Base-by-base conservation (phyloP, 2,329 filamentous ascomycete genomes). In the Alternaria burnsii region DNA sequence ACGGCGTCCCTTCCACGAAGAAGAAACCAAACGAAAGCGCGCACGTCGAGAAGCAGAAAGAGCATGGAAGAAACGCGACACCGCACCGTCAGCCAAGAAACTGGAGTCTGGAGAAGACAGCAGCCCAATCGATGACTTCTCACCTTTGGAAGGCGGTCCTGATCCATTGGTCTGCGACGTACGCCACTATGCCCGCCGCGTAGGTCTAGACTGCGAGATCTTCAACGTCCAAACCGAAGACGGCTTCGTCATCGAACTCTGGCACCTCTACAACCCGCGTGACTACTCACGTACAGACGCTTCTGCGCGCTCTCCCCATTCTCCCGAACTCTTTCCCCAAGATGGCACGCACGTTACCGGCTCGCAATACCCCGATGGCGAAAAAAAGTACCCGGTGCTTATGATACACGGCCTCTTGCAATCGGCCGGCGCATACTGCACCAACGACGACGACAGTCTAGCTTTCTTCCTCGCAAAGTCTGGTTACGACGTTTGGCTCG, bases 401-500 rank as follows among this genome's bases (percentile, higher is more conserved):
- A 84, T 98, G 69, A 90, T 98, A 59, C 94, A 97, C 69, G 94
- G 94, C 1, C 84, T 97, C 3, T 82, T 98, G 7, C 94, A 98
- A 79, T 94, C 90, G 54, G 87, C 92, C 0, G 94, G 94, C 4
- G 91, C 94, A 0, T 97, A 93, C 75, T 97, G 93, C 77, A 89
- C 89, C 66, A 97, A 94, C 74, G 94, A 97, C 71, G 93, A 97
- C 63, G 88, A 93, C 67, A 94, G 91, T 26, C 84, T 97, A 8
- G 94, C 94, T 1, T 97, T 97, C 79, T 97, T 90, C 81, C 88
- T 98, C 8, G 93, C 91, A 78, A 97, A 97, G 79, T 89, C 91
- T 0, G 94, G 94, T 1, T 97, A 93, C 78, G 94, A 98, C 76
- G 92, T 98, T 40, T 98, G 94, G 94, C 84, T 97, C 16, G 94